Base-by-base conservation (phyloP, 352 stramenopile genomes). In the Phytopythium boreale region DNA sequence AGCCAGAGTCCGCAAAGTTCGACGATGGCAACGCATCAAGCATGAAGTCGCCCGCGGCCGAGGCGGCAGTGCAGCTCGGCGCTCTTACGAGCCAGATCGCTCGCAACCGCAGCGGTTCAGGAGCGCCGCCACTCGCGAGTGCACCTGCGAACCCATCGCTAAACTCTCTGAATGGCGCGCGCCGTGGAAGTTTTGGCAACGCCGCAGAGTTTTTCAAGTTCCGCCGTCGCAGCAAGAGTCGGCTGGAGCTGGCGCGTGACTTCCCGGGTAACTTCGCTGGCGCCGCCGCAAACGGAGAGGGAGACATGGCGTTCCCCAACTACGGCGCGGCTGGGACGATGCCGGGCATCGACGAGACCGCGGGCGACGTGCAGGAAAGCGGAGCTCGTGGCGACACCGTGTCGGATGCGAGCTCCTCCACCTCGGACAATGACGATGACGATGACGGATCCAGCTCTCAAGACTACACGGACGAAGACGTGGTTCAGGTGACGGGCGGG, bases 171-270 rank as follows among this genome's bases (percentile, higher is more conserved):
- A 72, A 59, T 19, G 71, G 75, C 12, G 71, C 72, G 55, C 73
- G 84, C 44, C 84, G 86, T 52, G 82, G 84, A 46, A 93, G 84
- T 51, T 94, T 94, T 67, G 86, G 86, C 1, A 94, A 94, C 66
- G 86, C 86, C 24, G 86, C 86, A 17, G 84, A 94, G 61, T 92
- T 94, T 27, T 94, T 92, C 69, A 92, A 92, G 60, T 94, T 92
- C 47, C 86, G 86, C 52, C 82, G 86, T 77, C 83, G 86, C 65
- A 94, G 86, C 64, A 94, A 94, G 75, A 94, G 86, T 39, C 86
- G 86, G 17, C 71, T 94, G 24, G 84, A 92, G 67, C 68, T 94
- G 20, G 84, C 84, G 22, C 82, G 86, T 27, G 86, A 94, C 44
- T 65, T 92, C 56, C 76, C 81, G 1, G 61, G 61, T 8, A 77